Base-by-base conservation (phyloP, 2,329 filamentous ascomycete species). In the Diaporthe capsici region DNA sequence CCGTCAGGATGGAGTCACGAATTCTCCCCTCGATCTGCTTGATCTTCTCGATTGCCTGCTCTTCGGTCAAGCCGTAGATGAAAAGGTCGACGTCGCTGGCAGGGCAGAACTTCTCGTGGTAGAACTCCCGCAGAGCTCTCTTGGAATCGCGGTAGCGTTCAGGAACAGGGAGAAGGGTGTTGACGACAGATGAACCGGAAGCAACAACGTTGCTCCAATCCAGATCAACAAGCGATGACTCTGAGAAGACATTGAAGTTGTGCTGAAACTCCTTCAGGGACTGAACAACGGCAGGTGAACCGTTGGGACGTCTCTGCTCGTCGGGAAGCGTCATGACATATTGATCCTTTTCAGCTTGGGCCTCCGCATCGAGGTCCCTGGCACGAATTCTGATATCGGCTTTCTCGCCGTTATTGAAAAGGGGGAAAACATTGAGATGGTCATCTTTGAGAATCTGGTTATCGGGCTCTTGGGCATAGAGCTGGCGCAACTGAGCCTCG, bases 31-130 rank as follows among this genome's bases (percentile, higher is more conserved):
- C 95, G 76, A 98, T 96, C 78, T 94, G 87, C 81, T 93, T 93
- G 84, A 97, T 97, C 86, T 97, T 97, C 80, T 95, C 92, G 25
- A 95, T 86, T 0, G 94, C 95, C 81, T 96, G 87, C 65, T 95
- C 91, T 79, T 97, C 94, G 12, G 88, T 92, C 77, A 97, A 87
- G 0, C 93, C 95, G 80, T 97, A 96, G 42, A 98, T 85, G 82
- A 98, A 98, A 3, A 98, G 88, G 82, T 97, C 95, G 13, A 98
- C 94, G 82, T 98, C 95, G 5, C 94, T 96, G 1, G 95, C 94
- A 0, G 95, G 95, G 15, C 94, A 94, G 77, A 96, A 90, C 76
- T 92, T 91, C 80, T 96, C 91, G 80, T 97, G 95, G 79, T 96
- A 98, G 82, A 95, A 97, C 84, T 93, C 86, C 81, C 93, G 86